Evolutionary conservation across 371 early-diverging fungal species (phyloP).

Genomic region (Fennellomyces sp.): DNA sequence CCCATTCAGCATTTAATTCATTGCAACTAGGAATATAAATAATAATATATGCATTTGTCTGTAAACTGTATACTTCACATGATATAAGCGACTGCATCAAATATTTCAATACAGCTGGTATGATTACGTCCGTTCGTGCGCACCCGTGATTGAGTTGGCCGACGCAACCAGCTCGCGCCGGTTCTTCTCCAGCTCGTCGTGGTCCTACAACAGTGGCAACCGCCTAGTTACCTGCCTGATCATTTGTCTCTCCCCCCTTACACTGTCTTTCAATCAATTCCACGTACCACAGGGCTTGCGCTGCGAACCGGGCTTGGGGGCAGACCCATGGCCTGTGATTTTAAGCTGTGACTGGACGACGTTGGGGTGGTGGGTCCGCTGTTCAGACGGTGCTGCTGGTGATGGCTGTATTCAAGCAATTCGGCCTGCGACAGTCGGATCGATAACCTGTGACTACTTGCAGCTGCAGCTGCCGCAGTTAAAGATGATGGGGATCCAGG

Average conservation of each 20-base stretch:
- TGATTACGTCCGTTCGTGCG: background rate
- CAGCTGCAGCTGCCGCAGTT: slow-evolving; percentile 12
- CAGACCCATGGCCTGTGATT: slow-evolving; percentile 20
- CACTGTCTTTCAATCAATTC: background rate
- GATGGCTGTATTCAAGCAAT: slow-evolving; percentile 38
- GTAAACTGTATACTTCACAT: slow-evolving; percentile 4
- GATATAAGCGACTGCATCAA: slow-evolving; percentile 6
- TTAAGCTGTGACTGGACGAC: slow-evolving; percentile 25
- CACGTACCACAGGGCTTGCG: slow-evolving; percentile 23
- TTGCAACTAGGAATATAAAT: background rate
- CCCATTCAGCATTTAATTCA: no score
- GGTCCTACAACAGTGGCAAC: slow-evolving; percentile 5
- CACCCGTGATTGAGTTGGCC: background rate
- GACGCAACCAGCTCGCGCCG: background rate
- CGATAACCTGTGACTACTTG: slow-evolving; percentile 18
- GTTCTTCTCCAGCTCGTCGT: slow-evolving; percentile 5
- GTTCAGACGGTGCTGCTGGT: slow-evolving; percentile 27
- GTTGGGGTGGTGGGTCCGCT: slow-evolving; percentile 27
- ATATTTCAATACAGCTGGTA: background rate
- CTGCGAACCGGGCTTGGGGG: slow-evolving; percentile 30
- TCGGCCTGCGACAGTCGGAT: slow-evolving; percentile 47
- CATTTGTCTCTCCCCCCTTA: background rate
- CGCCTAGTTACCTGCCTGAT: background rate
- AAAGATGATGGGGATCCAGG: slow-evolving; percentile 23
- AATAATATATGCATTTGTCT: slow-evolving; percentile 8